phyloP scores from a whole-genome alignment of 1,139 yeast genomes.

The Saccharomyces hybrid region DNA sequence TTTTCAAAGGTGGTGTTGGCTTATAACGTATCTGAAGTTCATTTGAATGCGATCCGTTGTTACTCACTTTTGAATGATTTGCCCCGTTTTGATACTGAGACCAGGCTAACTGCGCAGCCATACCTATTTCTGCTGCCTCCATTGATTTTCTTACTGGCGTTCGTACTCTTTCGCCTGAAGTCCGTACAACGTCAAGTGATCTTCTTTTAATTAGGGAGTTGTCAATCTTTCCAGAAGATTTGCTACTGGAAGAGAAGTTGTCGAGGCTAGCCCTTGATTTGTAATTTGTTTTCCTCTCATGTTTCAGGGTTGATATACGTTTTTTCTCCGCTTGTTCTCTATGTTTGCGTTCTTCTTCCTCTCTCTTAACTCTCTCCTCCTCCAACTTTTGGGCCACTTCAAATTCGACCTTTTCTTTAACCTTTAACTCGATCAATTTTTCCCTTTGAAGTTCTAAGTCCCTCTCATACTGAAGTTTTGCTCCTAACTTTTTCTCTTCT shows the following conservation, averaged over 20 bases:
- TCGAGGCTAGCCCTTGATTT: not conserved
- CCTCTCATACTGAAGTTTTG: slow-evolving; percentile 12
- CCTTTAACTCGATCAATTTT: slow-evolving; percentile 17
- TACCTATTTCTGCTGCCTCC: slow-evolving; percentile 13
- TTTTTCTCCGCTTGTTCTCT: slow-evolving; percentile 1
- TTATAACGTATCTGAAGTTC: not conserved
- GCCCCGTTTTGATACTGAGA: slow-evolving; percentile 9
- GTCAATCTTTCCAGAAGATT: not conserved
- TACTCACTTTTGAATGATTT: not conserved
- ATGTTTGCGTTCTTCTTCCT: slow-evolving; percentile 4
- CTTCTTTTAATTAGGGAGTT: not conserved
- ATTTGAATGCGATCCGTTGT: not conserved
- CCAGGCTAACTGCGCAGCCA: slow-evolving; percentile 19
- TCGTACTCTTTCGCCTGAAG: not conserved
- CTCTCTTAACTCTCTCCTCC: slow-evolving; percentile 6
- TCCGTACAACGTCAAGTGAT: not conserved
- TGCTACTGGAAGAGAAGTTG: not conserved
- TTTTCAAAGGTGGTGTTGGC: not conserved
- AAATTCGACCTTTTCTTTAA: slow-evolving; percentile 22
- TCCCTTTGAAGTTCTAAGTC: slow-evolving; percentile 17
- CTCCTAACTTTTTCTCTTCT: slow-evolving; percentile 10
- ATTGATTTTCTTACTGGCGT: slow-evolving; percentile 5
- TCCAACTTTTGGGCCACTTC: slow-evolving; percentile 17
- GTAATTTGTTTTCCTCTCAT: not conserved
- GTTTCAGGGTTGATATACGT: not conserved